Conservation (phyloP, 352 stramenopile genomes). For the Phytopythium helicoides region DNA sequence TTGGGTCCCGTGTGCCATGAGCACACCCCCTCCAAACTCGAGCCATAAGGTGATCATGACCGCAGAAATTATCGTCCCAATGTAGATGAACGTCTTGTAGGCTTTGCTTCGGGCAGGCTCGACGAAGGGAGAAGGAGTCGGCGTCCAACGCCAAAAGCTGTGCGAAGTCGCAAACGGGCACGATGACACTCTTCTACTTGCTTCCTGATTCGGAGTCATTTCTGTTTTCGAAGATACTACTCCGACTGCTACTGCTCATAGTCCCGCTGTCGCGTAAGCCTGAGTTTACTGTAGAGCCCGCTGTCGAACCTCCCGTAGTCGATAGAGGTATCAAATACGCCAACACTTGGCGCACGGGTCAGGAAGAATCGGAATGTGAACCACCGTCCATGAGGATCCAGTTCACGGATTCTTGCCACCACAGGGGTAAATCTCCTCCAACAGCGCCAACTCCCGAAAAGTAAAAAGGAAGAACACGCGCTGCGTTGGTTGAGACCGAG, state of each 20-base stretch:
- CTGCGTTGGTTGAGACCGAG: conserved; percentile 14
- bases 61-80: conserved; percentile 18
- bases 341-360: conserved; percentile 21
- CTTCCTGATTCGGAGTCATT: background rate
- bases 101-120: conserved; percentile 28
- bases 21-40: conserved; percentile 24
- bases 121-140: conserved; percentile 21
- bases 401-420: conserved; percentile 19
- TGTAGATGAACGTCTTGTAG: conserved; percentile 25
- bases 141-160: conserved; percentile 5
- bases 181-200: background rate
- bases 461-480: conserved; percentile 37
- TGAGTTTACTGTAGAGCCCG: background rate
- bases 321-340: conserved; percentile 17
- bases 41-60: conserved; percentile 32
- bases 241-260: background rate
- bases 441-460: conserved; percentile 34
- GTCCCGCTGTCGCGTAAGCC: background rate
- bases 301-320: conserved; percentile 19
- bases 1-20: conserved; percentile 28
- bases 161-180: background rate
- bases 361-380: conserved; percentile 30
- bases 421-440: conserved; percentile 40
- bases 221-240: background rate
- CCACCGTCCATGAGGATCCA: conserved; percentile 19